These are phyloP conservation scores for Alisma plantagoaquatica DNA, from an alignment of 106 monocot species.

Conservation along the genomic window DNA sequence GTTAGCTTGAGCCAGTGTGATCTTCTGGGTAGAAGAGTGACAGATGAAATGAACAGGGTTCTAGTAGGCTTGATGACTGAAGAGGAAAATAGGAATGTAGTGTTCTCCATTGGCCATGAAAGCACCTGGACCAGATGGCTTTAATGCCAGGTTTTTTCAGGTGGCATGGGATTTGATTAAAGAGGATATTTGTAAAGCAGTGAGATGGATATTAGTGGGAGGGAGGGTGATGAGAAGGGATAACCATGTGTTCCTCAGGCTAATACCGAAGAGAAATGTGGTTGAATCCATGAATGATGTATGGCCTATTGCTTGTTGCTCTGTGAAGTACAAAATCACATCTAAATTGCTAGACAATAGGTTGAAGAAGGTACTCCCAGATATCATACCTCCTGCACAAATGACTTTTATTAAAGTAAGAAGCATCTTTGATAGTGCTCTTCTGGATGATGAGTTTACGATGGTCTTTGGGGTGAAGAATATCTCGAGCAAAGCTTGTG, in stretches of 20 bases:
- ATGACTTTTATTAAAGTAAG: background rate
- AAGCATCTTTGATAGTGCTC: background rate
- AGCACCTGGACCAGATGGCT: background rate
- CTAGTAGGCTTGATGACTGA: no score
- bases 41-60: no score
- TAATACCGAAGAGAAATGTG: background rate
- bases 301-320: background rate
- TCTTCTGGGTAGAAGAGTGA: no score
- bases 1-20: no score
- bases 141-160: background rate
- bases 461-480: background rate
- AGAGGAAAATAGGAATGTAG: no score
- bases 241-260: background rate
- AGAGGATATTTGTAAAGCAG: background rate
- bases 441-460: background rate
- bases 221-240: background rate
- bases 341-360: background rate
- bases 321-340: background rate
- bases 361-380: background rate
- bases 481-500: background rate
- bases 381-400: background rate
- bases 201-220: background rate
- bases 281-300: background rate
- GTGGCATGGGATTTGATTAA: background rate
- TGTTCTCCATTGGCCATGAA: no score